Evolutionary conservation across 1,284 basidiomycete genomes (phyloP), one percentile per base, ranked within the genome.

Genomic region (Ceratobasidium papillatum): DNA sequence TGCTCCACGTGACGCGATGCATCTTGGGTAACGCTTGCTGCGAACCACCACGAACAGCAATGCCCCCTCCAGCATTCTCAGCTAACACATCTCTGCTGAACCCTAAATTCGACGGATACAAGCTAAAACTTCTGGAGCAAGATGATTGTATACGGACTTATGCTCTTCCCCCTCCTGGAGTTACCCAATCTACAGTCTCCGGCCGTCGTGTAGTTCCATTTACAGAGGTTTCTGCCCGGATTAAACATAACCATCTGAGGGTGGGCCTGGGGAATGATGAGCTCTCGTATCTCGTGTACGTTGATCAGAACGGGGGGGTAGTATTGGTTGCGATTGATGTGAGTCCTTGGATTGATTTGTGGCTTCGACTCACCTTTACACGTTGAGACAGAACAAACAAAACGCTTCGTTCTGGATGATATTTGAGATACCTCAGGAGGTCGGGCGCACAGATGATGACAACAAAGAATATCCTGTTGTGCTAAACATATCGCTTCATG

Each of bases 21-120:
- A 36, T 32, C 9, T 27, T 30, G 51, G 51, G 7, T n/a, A n/a
- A 4, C 9, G 19, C 45, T 41, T 47, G 45, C 45, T 12, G 8
- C 19, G 19, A 47, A 47, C 45, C 7, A 7, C 38, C 45, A 47
- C 19, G 22, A 12, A 5, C 38, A 19, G 3, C 32, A 1, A 65
- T 65, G 63, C 47, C 63, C 11, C 52, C 69, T 43, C 52, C 61
- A 32, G 56, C 65, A 8, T 79, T 80, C 71, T 54, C 84, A 30
- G 72, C 78, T 2, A 80, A 83, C 32, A 84, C 83, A 34, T 77
- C 82, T 43, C 84, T 94, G 3, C 82, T 92, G n/a, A 94, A 94
- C 78, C 88, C 91, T 1, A 92, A 91, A 78, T 95, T 95, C 76
- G 93, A 95, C 78, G 91, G 91, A 0, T 95, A 95, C 82, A 93